Percentiles rank a stretch among this genome's conserved stretches.
These are phyloP conservation scores for Apiotrichum domesticum DNA, from an alignment of 1,284 basidiomycete species.

Conservation along the genomic window DNA sequence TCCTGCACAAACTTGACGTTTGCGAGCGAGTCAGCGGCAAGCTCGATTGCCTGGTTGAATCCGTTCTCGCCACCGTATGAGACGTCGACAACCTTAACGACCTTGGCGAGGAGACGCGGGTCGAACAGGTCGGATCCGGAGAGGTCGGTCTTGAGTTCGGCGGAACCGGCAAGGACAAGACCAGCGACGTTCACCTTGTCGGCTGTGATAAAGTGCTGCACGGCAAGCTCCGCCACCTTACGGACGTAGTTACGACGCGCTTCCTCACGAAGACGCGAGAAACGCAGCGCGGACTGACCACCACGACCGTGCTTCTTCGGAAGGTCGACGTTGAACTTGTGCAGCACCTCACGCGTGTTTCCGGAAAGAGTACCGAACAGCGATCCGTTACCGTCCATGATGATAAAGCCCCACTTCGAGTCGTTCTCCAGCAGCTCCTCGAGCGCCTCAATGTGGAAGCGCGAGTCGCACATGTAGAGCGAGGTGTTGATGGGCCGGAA, in stretches of 20 bases:
- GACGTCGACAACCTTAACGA: conserved; percentile 97
- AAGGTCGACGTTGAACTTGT: conserved; percentile 98
- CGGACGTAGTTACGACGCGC: conserved; percentile 99
- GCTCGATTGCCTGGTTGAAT: conserved; percentile 97
- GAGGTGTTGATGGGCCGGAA: conserved; percentile 99
- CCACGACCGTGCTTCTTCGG: conserved; percentile 99
- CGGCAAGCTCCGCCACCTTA: conserved; percentile 94
- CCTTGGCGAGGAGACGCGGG: conserved; percentile 73
- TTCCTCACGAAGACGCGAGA: conserved; percentile 98
- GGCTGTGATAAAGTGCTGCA: conserved; percentile 95
- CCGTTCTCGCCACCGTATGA: conserved; percentile 99
- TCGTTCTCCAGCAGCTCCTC: conserved; percentile 96
- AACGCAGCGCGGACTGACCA: conserved; percentile 99
- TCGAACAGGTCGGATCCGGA: conserved; percentile 97
- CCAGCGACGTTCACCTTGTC: conserved; percentile 99
- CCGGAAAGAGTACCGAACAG: conserved; percentile 94
- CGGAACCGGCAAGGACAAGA: conserved; percentile 93
- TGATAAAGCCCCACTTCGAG: conserved; percentile 97
- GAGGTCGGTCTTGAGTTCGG: conserved; percentile 98
- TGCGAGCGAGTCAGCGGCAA: conserved; percentile 87
- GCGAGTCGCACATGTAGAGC: conserved; percentile 98
- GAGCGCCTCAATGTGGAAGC: conserved; percentile 97
- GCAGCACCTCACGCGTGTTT: conserved; percentile 93
- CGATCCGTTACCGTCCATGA: conserved; percentile 62
- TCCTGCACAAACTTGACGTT: conserved; percentile 99